phyloP scores from a whole-genome alignment of 306 rosid species.

The Prunus mume region DNA sequence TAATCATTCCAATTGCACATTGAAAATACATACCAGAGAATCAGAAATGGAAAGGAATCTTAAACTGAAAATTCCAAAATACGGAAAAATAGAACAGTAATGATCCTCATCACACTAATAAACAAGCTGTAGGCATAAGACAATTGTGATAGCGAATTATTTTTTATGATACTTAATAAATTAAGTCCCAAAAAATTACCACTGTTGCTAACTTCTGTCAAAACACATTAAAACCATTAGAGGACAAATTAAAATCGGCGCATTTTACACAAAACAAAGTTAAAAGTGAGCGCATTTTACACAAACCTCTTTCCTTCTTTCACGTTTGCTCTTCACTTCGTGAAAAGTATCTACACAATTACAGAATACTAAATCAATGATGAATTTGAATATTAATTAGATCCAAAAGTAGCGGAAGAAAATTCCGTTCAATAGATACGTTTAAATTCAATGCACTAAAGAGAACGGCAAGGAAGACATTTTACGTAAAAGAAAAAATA shows the following conservation, averaged over 20 bases:
- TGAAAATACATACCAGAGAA: not conserved
- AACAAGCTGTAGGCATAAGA: not conserved
- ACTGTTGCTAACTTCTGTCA: not conserved
- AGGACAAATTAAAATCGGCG: not conserved
- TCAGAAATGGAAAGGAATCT: not conserved
- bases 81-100: not conserved
- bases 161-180: not conserved
- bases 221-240: not conserved
- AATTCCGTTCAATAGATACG: not conserved
- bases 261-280: not conserved
- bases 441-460: not conserved
- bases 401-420: not conserved
- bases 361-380: slow-evolving; percentile 21
- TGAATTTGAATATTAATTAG: not conserved
- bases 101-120: not conserved
- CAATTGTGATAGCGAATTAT: not conserved
- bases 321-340: slow-evolving; percentile 82
- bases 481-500: not conserved
- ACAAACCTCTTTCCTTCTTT: slow-evolving; percentile 74
- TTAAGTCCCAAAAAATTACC: not conserved
- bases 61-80: not conserved
- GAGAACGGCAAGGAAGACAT: not conserved
- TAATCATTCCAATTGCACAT: not conserved
- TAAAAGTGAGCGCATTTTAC: slow-evolving; percentile 1
- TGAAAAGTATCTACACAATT: slow-evolving; percentile 64